phyloP scores from a whole-genome alignment of 2,329 filamentous ascomycete species.

The Chrysosporium queenslandicum region DNA sequence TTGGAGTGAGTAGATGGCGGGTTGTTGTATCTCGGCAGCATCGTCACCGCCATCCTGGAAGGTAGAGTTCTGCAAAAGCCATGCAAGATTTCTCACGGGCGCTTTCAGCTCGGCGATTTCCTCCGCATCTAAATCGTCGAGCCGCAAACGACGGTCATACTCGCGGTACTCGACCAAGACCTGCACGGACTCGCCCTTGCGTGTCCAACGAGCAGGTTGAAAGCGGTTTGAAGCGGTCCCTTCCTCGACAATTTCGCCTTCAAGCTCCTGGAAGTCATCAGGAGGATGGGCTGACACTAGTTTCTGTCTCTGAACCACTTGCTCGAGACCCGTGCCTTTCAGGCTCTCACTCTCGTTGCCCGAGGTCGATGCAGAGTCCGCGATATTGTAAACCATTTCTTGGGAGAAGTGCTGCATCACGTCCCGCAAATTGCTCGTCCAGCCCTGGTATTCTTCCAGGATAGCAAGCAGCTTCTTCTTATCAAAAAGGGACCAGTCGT shows the following conservation, averaged over 20 bases:
- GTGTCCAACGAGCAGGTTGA: slow-evolving; percentile 19
- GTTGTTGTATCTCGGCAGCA: slow-evolving; percentile 17
- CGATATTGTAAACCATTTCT: slow-evolving; percentile 17
- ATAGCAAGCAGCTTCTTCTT: slow-evolving; percentile 22
- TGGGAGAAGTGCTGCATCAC: slow-evolving; percentile 26
- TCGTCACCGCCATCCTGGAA: slow-evolving; percentile 16
- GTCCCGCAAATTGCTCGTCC: slow-evolving; percentile 22
- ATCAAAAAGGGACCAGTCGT: slow-evolving; percentile 28
- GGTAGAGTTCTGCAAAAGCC: slow-evolving; percentile 23
- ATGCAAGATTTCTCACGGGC: slow-evolving; percentile 23
- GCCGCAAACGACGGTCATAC: slow-evolving; percentile 19
- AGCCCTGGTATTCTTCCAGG: slow-evolving; percentile 23
- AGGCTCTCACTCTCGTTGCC: slow-evolving; percentile 14
- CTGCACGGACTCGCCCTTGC: slow-evolving; percentile 5
- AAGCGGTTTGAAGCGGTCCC: slow-evolving; percentile 18
- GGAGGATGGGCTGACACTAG: slow-evolving; percentile 19
- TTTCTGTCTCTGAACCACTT: slow-evolving; percentile 21
- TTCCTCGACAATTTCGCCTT: slow-evolving; percentile 20
- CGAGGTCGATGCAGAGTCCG: slow-evolving; percentile 2
- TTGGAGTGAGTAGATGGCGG: slow-evolving; percentile 24
- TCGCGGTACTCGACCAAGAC: slow-evolving; percentile 24
- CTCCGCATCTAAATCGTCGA: slow-evolving; percentile 21
- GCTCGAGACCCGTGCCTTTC: slow-evolving; percentile 22
- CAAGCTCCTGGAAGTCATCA: slow-evolving; percentile 18
- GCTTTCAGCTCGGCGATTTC: slow-evolving; percentile 21